Percentiles rank a stretch among this genome's conserved stretches.
Evolutionary conservation across 495 filamentous ascomycete genomes (phyloP).

Genomic region (Platismatia glauca): DNA sequence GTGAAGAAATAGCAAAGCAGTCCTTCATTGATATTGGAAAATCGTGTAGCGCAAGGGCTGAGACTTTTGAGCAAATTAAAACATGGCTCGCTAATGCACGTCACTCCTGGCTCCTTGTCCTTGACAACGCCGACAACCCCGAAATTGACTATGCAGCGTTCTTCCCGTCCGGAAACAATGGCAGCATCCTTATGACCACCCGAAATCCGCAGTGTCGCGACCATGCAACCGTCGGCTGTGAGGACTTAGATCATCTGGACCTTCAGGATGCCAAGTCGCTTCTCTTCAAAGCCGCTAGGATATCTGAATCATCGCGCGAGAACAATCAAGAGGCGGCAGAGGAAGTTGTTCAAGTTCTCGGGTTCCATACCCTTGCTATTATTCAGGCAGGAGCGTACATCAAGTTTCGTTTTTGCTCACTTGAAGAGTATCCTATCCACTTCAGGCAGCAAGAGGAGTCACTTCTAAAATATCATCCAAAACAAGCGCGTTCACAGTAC

Average conservation of each 20-base stretch:
- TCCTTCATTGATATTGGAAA: conserved; percentile 24
- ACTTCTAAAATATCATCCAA: conserved; percentile 4
- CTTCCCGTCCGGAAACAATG: conserved; percentile 29
- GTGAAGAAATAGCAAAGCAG: conserved; percentile 21
- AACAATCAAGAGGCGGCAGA: not conserved
- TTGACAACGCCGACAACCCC: conserved; percentile 42
- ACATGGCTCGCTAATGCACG: conserved; percentile 28
- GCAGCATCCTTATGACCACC: conserved; percentile 36
- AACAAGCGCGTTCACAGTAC: conserved; percentile 10
- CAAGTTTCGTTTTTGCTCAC: not conserved
- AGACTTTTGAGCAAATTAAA: conserved; percentile 21
- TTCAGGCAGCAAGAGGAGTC: not conserved
- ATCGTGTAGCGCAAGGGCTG: conserved; percentile 15
- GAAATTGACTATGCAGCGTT: conserved; percentile 26
- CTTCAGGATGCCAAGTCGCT: conserved; percentile 27
- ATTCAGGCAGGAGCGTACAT: conserved; percentile 17
- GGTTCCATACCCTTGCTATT: conserved; percentile 13
- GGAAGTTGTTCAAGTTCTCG: not conserved
- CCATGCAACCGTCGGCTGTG: conserved; percentile 25
- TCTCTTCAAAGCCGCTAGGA: conserved; percentile 25
- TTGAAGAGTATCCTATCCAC: conserved; percentile 8
- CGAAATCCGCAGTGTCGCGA: conserved; percentile 28
- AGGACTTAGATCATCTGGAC: conserved; percentile 26
- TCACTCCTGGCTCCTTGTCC: conserved; percentile 35
- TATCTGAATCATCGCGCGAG: not conserved